A percentile compares a stretch with the other conserved stretches of the same genome.
These are phyloP conservation scores for Paxillus rubicundulus DNA, from an alignment of 768 basidiomycete species.

Conservation along the genomic window DNA sequence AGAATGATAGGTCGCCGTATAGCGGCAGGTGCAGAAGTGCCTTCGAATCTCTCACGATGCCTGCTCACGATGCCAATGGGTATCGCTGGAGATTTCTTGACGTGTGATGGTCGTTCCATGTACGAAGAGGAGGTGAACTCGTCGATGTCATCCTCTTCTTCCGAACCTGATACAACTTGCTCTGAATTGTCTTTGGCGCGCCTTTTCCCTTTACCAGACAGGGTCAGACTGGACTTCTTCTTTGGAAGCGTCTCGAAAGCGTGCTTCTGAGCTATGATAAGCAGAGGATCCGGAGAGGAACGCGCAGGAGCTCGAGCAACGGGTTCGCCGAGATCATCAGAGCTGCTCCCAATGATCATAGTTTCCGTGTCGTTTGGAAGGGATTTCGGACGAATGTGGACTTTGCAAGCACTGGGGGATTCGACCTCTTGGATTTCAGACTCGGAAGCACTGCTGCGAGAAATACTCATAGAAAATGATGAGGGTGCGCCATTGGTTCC, in stretches of 20 bases:
- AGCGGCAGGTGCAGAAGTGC: constrained; percentile 1
- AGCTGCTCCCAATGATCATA: constrained; percentile 14
- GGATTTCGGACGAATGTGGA: neutral
- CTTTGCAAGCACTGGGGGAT: neutral
- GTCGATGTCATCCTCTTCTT: constrained; percentile 22
- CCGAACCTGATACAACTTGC: constrained; percentile 20
- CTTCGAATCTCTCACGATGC: constrained; percentile 11
- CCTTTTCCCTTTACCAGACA: constrained; percentile 23
- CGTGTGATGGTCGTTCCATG: neutral
- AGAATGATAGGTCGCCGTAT: neutral
- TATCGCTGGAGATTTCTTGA: constrained; percentile 12
- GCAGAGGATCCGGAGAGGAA: constrained; percentile 26
- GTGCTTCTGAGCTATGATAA: constrained; percentile 5
- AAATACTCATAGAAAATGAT: neutral
- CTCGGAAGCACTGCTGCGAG: constrained; percentile 8
- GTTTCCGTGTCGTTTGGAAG: constrained; percentile 17
- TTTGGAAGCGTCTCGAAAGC: constrained; percentile 23
- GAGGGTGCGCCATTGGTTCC: constrained; percentile 5
- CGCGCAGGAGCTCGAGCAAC: constrained; percentile 11
- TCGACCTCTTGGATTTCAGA: constrained; percentile 23
- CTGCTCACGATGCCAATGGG: constrained; percentile 17
- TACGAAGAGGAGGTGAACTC: constrained; percentile 12
- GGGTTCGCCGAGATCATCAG: constrained; percentile 23
- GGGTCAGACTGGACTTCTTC: neutral
- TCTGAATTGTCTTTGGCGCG: constrained; percentile 12